These are phyloP conservation scores for Cryptococcus amylolentus DNA, from an alignment of 1,284 basidiomycete genomes.

Conservation along the genomic window DNA sequence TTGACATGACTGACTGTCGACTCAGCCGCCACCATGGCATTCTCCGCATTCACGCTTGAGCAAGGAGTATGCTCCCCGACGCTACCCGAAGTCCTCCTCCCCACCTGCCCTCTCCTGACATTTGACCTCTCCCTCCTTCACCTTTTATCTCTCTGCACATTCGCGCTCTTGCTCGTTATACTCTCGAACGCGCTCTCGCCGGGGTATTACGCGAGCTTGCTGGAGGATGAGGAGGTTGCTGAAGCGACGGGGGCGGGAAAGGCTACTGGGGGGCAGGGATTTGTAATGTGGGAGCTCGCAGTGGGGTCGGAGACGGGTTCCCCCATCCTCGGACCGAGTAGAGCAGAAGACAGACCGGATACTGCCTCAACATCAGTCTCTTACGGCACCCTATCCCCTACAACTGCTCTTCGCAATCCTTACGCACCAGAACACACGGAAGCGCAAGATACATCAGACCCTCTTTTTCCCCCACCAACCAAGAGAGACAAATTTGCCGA, in stretches of 20 bases:
- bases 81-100: conserved; percentile 17
- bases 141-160: conserved; percentile 23
- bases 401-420: not conserved
- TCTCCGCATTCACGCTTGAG: conserved; percentile 33
- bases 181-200: conserved; percentile 27
- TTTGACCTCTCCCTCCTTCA: conserved; percentile 38
- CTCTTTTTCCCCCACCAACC: not conserved
- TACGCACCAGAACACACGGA: not conserved
- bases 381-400: conserved; percentile 10
- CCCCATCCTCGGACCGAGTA: conserved; percentile 5
- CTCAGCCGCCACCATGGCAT: conserved; percentile 39
- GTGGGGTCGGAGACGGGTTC: conserved; percentile 24
- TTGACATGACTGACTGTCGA: not conserved
- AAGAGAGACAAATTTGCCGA: conserved; percentile 31
- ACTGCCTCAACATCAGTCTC: not conserved
- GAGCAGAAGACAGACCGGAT: not conserved
- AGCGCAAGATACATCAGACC: not conserved
- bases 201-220: conserved; percentile 12
- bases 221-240: conserved; percentile 2
- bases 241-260: not conserved
- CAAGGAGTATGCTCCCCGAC: conserved; percentile 26
- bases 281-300: conserved; percentile 44
- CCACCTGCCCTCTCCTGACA: conserved; percentile 34
- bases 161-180: conserved; percentile 32
- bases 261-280: conserved; percentile 12